Evolutionary conservation across 768 basidiomycete species (phyloP), one percentile per base, ranked within the genome.

Genomic region (Termitomyces heimii): DNA sequence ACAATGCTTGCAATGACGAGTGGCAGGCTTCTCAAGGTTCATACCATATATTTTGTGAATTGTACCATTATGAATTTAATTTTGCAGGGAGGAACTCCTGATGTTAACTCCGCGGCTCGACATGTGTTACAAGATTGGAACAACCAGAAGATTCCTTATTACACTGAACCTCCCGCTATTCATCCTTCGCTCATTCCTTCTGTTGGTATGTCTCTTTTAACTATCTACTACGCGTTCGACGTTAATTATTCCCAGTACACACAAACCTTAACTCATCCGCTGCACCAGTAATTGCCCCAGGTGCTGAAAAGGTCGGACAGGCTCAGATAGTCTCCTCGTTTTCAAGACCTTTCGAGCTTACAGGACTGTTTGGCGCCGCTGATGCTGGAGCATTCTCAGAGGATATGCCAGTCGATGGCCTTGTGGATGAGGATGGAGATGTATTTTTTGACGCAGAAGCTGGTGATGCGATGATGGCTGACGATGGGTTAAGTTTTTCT

Each of bases 41-140:
- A 66, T 48, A 50, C 10, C n/a, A 13, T 53, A 24, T 29, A 45
- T 40, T 37, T 29, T 48, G 46, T 20, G 28, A 31, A 43, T 40
- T 22, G 45, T 12, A 18, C 5, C 0, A 46, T 48, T 5, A 22
- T 12, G 10, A 24, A 35, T 42, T 16, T 28, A 22, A 13, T 45
- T 56, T 56, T 37, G 0, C 61, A 92, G 89, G 94, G 94, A 31
- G 96, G 96, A 48, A 88, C 93, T 0, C 95, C 96, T 1, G 94
- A 98, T 69, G 70, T 95, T 32, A 82, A 87, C 43, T 77, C 88
- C 6, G 82, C 93, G 0, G 93, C 95, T 0, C 85, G 92, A 32
- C 84, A 88, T 14, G 80, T 98, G 24, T 71, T 98, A 1, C 82
- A 77, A 49, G 94, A 99, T 67, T 99, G 96, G 95, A 98, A 98